Conservation (phyloP, 2,329 filamentous ascomycete genomes). For the Saccharata proteae region DNA sequence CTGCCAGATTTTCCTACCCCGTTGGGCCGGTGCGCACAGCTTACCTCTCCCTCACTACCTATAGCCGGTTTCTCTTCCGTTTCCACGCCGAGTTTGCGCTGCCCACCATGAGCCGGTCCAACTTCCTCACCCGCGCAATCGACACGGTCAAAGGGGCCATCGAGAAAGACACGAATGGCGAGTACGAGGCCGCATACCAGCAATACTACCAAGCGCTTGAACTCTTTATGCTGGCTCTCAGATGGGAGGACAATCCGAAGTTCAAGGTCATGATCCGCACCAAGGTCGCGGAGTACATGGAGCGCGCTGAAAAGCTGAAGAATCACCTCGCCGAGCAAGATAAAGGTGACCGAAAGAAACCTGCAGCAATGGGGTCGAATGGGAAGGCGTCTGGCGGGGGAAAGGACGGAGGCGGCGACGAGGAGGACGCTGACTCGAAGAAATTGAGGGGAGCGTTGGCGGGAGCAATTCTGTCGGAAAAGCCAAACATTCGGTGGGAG, state of each 20-base stretch:
- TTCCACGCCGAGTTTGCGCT: too few species aligned
- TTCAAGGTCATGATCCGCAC: slow-evolving; percentile 95
- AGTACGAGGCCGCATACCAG: slow-evolving; percentile 96
- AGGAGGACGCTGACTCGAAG: slow-evolving; percentile 83
- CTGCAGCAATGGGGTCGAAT: slow-evolving; percentile 60
- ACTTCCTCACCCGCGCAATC: slow-evolving; percentile 94
- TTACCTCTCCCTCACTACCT: too few species aligned
- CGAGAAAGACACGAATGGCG: slow-evolving; percentile 85
- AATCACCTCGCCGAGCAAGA: slow-evolving; percentile 70
- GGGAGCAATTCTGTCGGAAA: slow-evolving; percentile 86
- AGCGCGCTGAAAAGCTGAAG: slow-evolving; percentile 96
- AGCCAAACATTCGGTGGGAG: slow-evolving; percentile 95
- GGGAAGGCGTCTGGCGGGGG: slow-evolving; percentile 51
- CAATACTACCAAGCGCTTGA: slow-evolving; percentile 92
- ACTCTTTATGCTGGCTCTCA: slow-evolving; percentile 95
- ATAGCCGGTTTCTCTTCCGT: too few species aligned
- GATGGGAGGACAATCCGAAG: slow-evolving; percentile 98
- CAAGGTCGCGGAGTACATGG: slow-evolving; percentile 95
- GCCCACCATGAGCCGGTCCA: slow-evolving; percentile 75
- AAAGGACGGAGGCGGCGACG: slow-evolving; percentile 47
- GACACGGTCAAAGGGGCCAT: slow-evolving; percentile 96
- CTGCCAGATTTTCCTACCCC: too few species aligned
- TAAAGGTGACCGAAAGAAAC: slow-evolving; percentile 52
- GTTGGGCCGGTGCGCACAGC: too few species aligned
- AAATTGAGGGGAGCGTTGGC: slow-evolving; percentile 85